phyloP scores from a whole-genome alignment of 2,329 filamentous ascomycete species.

The Pseudopithomyces maydicus region DNA sequence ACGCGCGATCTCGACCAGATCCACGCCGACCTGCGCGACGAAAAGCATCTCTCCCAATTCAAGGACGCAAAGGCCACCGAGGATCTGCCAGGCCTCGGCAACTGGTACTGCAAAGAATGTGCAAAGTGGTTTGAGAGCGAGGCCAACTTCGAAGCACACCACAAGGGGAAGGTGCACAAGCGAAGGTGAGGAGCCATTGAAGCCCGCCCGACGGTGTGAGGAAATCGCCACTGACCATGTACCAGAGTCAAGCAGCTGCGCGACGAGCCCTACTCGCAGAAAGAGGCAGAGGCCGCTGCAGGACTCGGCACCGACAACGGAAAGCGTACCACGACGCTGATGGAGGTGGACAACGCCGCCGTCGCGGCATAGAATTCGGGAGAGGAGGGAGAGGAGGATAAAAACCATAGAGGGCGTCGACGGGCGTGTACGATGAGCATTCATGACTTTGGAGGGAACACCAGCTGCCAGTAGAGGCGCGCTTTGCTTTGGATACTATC shows the following conservation, averaged over 20 bases:
- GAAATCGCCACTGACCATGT: conserved; percentile 15
- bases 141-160: conserved; percentile 73
- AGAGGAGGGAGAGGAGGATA: background rate
- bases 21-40: conserved; percentile 76
- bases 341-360: conserved; percentile 40
- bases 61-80: conserved; percentile 79
- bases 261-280: conserved; percentile 85
- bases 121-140: conserved; percentile 96
- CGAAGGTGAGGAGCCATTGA: conserved; percentile 66
- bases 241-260: conserved; percentile 77
- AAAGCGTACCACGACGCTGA: conserved; percentile 39
- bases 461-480: background rate
- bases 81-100: conserved; percentile 85
- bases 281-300: conserved; percentile 80
- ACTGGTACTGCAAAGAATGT: conserved; percentile 88
- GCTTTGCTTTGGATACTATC: background rate
- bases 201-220: background rate
- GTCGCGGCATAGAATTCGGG: conserved; percentile 13
- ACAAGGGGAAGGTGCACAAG: conserved; percentile 91
- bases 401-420: background rate
- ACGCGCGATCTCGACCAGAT: conserved; percentile 90
- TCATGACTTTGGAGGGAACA: background rate
- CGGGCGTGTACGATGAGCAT: background rate
- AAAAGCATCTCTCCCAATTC: conserved; percentile 80
- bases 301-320: conserved; percentile 75